Evolutionary conservation across 331 rosid genomes (phyloP).

Genomic region (Rosa hybrid): DNA sequence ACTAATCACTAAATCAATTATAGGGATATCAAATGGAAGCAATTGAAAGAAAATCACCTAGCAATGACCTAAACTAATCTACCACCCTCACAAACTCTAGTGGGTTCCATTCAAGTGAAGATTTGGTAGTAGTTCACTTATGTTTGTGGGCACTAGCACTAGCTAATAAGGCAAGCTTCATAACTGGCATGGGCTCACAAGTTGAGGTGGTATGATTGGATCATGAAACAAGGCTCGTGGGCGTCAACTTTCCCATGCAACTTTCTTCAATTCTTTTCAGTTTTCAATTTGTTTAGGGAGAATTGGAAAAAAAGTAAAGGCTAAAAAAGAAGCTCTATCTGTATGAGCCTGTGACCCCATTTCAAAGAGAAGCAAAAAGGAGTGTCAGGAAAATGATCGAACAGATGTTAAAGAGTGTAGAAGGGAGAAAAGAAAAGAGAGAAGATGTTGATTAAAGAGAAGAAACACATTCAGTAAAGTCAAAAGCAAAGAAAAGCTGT

Average conservation of each 20-base stretch:
- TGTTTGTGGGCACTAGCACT: constrained; percentile 26
- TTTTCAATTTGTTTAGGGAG: constrained; percentile 6
- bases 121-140: constrained; percentile 20
- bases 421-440: neutral
- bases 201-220: constrained; percentile 58
- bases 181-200: constrained; percentile 50
- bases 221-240: constrained; percentile 77
- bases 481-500: constrained; percentile 59
- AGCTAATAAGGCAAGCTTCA: constrained; percentile 1
- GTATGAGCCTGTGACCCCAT: constrained; percentile 46
- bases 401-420: constrained; percentile 31
- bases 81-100: neutral
- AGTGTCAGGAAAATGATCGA: constrained; percentile 27
- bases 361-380: constrained; percentile 44
- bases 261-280: constrained; percentile 32
- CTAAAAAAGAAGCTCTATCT: constrained; percentile 24
- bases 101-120: constrained; percentile 9
- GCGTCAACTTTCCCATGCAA: constrained; percentile 38
- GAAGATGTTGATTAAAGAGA: constrained; percentile 17
- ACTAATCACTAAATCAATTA: constrained; percentile 15
- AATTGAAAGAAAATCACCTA: neutral
- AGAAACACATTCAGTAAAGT: constrained; percentile 35
- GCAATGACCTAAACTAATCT: neutral
- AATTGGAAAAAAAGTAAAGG: constrained; percentile 22
- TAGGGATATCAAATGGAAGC: constrained; percentile 2